Percentiles rank a stretch among this genome's conserved stretches.
Evolutionary conservation across 148 eudicot genomes (phyloP).

Genomic region (Vaccinium myrtillus): DNA sequence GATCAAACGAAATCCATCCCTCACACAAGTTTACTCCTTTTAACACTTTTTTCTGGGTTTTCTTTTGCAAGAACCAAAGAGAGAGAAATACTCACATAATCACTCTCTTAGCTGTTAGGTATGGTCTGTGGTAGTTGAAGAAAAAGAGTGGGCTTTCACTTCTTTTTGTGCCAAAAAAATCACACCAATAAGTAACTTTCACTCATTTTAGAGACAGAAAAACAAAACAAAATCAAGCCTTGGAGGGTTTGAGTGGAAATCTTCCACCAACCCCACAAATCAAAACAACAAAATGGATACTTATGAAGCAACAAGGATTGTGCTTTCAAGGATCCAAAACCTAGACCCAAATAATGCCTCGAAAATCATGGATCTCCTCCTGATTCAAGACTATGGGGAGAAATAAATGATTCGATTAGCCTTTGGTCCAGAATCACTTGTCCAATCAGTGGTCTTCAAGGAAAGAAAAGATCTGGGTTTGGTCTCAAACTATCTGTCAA

Average conservation of each 20-base stretch:
- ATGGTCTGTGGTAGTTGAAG: constrained; percentile 25
- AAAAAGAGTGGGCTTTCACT: not conserved
- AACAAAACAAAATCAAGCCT: not conserved
- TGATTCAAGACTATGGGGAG: constrained; percentile 89
- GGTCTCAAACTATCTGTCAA: constrained; percentile 37
- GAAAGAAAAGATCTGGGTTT: constrained; percentile 63
- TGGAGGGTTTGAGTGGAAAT: constrained; percentile 29
- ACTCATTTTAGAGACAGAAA: not conserved
- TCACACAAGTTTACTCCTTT: not conserved
- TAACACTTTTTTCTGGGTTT: constrained; percentile 13
- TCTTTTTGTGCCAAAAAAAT: not conserved
- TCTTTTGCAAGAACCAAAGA: constrained; percentile 26
- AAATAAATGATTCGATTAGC: constrained; percentile 92
- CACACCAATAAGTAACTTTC: not conserved
- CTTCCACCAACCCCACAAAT: constrained; percentile 4
- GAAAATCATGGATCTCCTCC: constrained; percentile 74
- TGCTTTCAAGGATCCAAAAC: constrained; percentile 65
- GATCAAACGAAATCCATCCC: not conserved
- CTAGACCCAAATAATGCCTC: constrained; percentile 86
- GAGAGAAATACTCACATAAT: not conserved
- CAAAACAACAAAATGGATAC: constrained; percentile 48
- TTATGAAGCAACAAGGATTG: constrained; percentile 88
- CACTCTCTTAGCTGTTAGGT: constrained; percentile 24
- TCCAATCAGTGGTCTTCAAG: constrained; percentile 48
- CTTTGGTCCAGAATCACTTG: constrained; percentile 40